Percentiles rank a stretch among this genome's conserved stretches.
These are phyloP conservation scores for Glycyrrhiza uralensis DNA, from an alignment of 306 rosid species.

Conservation along the genomic window DNA sequence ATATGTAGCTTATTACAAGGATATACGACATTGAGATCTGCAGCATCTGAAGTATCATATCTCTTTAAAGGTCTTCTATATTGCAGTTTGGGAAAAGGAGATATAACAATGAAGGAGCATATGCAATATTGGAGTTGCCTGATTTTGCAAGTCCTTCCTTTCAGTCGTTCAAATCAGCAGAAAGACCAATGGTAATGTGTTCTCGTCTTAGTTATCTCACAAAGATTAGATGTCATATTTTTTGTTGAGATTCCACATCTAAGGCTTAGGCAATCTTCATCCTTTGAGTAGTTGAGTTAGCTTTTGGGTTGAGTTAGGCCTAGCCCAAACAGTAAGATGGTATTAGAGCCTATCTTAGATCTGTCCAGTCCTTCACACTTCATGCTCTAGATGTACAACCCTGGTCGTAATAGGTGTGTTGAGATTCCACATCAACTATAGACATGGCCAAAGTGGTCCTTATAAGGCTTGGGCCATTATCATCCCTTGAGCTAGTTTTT, in stretches of 20 bases:
- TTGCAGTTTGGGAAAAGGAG: constrained; percentile 65
- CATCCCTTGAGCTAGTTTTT: background rate
- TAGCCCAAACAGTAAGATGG: background rate
- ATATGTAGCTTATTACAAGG: constrained; percentile 7
- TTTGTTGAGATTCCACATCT: background rate
- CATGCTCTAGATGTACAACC: background rate
- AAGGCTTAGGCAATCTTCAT: background rate
- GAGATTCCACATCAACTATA: background rate
- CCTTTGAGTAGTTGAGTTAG: background rate
- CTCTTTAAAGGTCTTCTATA: constrained; percentile 22
- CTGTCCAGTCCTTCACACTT: background rate
- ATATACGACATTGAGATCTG: constrained; percentile 11
- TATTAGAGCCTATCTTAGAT: background rate
- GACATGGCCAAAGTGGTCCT: background rate
- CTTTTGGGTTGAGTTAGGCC: background rate
- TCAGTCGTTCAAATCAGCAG: constrained; percentile 66
- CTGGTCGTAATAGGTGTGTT: background rate
- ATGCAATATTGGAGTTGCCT: constrained; percentile 68
- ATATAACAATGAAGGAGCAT: constrained; percentile 76
- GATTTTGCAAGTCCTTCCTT: constrained; percentile 69
- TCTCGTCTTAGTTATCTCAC: background rate
- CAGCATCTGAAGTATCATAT: constrained; percentile 22
- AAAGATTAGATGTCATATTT: background rate
- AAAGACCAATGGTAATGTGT: constrained; percentile 59
- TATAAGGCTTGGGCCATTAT: background rate